Conservation (phyloP, 345 rosid species). For the Eucalyptus marginata region DNA sequence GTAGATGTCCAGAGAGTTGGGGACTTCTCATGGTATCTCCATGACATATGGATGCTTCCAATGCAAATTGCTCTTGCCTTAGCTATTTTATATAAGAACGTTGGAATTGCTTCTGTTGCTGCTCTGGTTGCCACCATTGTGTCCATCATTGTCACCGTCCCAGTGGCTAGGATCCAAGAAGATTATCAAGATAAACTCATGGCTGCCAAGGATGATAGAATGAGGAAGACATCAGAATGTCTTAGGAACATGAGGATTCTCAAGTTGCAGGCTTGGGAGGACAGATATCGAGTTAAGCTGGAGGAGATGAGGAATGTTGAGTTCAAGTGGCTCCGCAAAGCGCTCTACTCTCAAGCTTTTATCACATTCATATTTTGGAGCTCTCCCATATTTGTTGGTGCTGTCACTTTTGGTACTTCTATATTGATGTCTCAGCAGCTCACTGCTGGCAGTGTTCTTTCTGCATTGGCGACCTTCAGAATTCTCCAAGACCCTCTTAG, state of each 20-base stretch:
- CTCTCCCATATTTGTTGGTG: conserved; percentile 99
- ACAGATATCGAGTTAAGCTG: conserved; percentile 58
- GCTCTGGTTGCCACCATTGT: conserved; percentile 83
- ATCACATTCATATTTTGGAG: conserved; percentile 98
- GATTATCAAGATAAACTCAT: conserved; percentile 92
- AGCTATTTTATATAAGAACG: conserved; percentile 87
- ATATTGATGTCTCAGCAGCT: conserved; percentile 80
- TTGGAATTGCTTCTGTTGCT: conserved; percentile 90
- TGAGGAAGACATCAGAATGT: conserved; percentile 98
- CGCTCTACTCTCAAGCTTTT: conserved; percentile 96
- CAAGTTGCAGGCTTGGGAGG: conserved; percentile 99
- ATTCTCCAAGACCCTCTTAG: conserved; percentile 98
- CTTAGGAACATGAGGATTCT: conserved; percentile 97
- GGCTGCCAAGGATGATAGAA: conserved; percentile 98
- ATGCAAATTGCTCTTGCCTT: conserved; percentile 94
- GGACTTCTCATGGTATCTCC: conserved; percentile 97
- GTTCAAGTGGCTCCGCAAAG: conserved; percentile 85
- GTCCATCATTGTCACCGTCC: conserved; percentile 77
- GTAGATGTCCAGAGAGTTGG: conserved; percentile 98
- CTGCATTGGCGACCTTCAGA: conserved; percentile 98
- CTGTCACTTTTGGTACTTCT: conserved; percentile 87
- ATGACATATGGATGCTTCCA: conserved; percentile 99
- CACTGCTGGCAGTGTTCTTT: conserved; percentile 97
- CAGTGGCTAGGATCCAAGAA: conserved; percentile 87
- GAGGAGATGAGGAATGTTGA: conserved; percentile 95